A percentile compares a stretch with the other conserved stretches of the same genome.
Evolutionary conservation across 2,329 filamentous ascomycete genomes (phyloP).

Genomic region (Fusarium goolgardi): DNA sequence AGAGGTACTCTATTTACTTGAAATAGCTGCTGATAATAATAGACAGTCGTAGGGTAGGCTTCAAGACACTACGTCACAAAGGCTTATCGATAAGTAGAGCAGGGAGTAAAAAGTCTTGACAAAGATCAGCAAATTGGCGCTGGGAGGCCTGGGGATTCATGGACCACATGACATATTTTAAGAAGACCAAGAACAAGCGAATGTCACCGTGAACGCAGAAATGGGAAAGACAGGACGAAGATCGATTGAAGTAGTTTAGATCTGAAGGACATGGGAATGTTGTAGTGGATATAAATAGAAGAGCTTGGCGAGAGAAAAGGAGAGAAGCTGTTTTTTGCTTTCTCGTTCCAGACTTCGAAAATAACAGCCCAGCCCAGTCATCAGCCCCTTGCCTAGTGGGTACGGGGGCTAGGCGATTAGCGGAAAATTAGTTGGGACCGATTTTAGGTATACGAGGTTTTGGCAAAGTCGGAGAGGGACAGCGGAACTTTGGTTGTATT

Average conservation of each 20-base stretch:
- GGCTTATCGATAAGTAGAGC: not conserved
- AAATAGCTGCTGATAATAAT: not conserved
- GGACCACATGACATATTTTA: not conserved
- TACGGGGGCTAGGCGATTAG: slow-evolving; percentile 14
- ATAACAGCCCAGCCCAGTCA: slow-evolving; percentile 12
- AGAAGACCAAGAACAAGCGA: not conserved
- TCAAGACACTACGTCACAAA: not conserved
- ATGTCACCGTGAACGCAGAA: not conserved
- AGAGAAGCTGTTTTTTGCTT: not conserved
- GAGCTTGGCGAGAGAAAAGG: not conserved
- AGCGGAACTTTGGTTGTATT: slow-evolving; percentile 7
- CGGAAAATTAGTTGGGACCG: slow-evolving; percentile 24
- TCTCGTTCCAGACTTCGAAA: slow-evolving; percentile 4
- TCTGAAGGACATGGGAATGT: not conserved
- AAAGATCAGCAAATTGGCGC: not conserved
- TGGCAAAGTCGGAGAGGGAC: not conserved
- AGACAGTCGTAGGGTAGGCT: not conserved
- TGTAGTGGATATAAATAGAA: slow-evolving; percentile 4
- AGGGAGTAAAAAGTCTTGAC: not conserved
- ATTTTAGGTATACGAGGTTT: slow-evolving; percentile 29
- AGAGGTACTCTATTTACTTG: not conserved
- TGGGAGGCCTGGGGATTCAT: not conserved
- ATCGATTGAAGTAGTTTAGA: not conserved
- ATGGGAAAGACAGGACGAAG: not conserved
- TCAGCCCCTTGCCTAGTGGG: not conserved